These are phyloP conservation scores for Elaeis oleifera DNA, from an alignment of 202 grass and related monocot genomes.

Conservation along the genomic window DNA sequence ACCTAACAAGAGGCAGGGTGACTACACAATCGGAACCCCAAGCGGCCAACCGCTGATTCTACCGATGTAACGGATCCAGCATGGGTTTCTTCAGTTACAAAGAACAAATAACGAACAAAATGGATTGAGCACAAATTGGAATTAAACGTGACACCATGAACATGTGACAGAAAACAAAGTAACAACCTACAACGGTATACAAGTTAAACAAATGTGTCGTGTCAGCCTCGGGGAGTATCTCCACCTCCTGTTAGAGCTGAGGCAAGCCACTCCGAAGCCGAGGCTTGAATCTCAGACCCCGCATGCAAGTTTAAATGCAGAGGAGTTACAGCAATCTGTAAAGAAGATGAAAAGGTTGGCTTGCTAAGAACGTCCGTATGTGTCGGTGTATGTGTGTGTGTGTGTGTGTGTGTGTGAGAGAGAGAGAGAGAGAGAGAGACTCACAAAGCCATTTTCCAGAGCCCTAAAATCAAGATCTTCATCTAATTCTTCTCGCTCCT, in stretches of 20 bases:
- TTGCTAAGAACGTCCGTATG: background rate
- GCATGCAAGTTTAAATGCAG: conserved; percentile 43
- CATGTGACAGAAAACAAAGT: too few species aligned
- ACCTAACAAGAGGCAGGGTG: too few species aligned
- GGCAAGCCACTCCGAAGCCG: conserved; percentile 51
- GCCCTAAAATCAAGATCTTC: conserved; percentile 39
- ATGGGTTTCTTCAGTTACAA: too few species aligned
- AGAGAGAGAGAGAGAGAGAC: conserved; percentile 25
- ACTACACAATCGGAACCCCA: too few species aligned
- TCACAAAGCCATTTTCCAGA: conserved; percentile 34
- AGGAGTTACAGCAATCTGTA: conserved; percentile 74
- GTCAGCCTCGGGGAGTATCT: conserved; percentile 18
- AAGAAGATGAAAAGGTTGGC: conserved; percentile 8
- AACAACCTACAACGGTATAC: too few species aligned
- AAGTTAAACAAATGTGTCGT: too few species aligned
- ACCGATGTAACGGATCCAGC: too few species aligned
- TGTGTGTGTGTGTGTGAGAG: background rate
- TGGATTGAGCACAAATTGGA: too few species aligned
- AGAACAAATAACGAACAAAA: too few species aligned
- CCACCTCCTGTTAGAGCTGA: conserved; percentile 33
- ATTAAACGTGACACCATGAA: too few species aligned
- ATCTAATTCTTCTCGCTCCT: conserved; percentile 31
- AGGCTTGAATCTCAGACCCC: conserved; percentile 33
- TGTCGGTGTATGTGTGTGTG: too few species aligned
- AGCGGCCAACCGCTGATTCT: too few species aligned